phyloP scores from a whole-genome alignment of 768 basidiomycete genomes.

The Lactarius hengduanensis region DNA sequence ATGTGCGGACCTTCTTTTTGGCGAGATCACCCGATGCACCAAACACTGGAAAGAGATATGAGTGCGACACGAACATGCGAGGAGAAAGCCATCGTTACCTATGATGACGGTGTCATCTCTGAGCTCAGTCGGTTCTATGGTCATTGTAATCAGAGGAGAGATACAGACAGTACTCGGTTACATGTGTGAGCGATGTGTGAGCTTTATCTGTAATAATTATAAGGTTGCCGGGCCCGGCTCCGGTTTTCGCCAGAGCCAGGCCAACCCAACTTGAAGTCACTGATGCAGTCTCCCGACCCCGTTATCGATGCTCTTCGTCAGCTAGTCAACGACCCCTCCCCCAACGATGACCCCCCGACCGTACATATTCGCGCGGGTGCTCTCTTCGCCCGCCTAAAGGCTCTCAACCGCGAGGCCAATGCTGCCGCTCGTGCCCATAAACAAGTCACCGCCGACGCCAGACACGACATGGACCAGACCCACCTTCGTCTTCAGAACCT shows the following conservation, averaged over 20 bases:
- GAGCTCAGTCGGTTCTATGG: slow-evolving; percentile 60
- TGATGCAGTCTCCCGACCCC: slow-evolving; percentile 41
- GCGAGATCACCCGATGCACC: slow-evolving; percentile 97
- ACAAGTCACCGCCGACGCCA: slow-evolving; percentile 66
- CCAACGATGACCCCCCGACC: slow-evolving; percentile 47
- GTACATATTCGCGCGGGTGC: slow-evolving; percentile 68
- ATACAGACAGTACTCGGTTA: neutral
- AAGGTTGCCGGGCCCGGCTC: neutral
- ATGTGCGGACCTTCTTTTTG: slow-evolving; percentile 83
- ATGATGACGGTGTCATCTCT: slow-evolving; percentile 88
- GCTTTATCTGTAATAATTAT: neutral
- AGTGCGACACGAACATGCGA: slow-evolving; percentile 12
- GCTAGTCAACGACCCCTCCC: slow-evolving; percentile 50
- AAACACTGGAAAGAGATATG: slow-evolving; percentile 54
- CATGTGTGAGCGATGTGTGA: neutral
- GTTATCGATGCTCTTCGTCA: slow-evolving; percentile 63
- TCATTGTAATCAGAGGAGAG: slow-evolving; percentile 51
- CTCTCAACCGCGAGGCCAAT: slow-evolving; percentile 73
- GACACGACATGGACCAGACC: slow-evolving; percentile 89
- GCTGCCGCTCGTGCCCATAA: slow-evolving; percentile 69
- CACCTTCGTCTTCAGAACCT: slow-evolving; percentile 85
- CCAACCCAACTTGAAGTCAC: neutral
- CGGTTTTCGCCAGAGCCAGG: neutral
- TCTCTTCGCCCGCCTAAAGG: slow-evolving; percentile 77
- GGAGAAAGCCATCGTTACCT: slow-evolving; percentile 46